Evolutionary conservation across 495 filamentous ascomycete genomes (phyloP).

Genomic region (Bathelium albidoporum): DNA sequence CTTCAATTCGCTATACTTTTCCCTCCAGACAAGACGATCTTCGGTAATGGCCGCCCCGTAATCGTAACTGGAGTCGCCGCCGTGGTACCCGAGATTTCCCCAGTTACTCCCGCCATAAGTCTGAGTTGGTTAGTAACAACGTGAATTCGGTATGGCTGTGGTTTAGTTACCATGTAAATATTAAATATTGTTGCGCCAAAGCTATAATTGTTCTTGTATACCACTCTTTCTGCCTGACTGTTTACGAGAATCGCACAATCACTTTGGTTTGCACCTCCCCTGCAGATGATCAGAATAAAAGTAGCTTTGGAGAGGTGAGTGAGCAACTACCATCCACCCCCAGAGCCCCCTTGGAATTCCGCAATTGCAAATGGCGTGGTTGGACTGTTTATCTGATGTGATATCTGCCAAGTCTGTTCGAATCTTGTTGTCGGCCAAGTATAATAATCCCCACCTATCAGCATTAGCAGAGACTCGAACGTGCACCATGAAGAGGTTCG

Average conservation of each 20-base stretch:
- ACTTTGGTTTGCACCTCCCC: conserved; percentile 57
- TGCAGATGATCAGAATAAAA: conserved; percentile 44
- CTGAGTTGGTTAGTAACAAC: neutral
- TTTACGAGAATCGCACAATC: conserved; percentile 52
- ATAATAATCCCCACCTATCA: conserved; percentile 23
- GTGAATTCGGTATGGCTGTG: neutral
- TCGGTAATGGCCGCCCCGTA: conserved; percentile 59
- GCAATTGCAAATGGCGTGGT: conserved; percentile 54
- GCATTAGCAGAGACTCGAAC: neutral
- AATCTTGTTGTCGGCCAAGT: conserved; percentile 15
- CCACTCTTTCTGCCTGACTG: conserved; percentile 59
- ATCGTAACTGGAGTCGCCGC: conserved; percentile 63
- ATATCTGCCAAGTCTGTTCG: conserved; percentile 20
- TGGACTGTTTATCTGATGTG: conserved; percentile 49
- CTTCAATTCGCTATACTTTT: conserved; percentile 71
- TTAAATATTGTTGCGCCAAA: conserved; percentile 50
- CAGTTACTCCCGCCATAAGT: conserved; percentile 63
- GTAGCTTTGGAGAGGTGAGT: neutral
- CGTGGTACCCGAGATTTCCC: conserved; percentile 63
- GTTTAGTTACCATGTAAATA: conserved; percentile 45
- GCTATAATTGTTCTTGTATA: conserved; percentile 66
- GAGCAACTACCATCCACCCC: neutral
- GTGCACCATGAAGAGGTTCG: no score
- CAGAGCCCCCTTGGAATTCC: conserved; percentile 56
- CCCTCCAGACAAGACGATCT: conserved; percentile 50